phyloP scores from a whole-genome alignment of 306 rosid genomes.

The Carpinus viminea region DNA sequence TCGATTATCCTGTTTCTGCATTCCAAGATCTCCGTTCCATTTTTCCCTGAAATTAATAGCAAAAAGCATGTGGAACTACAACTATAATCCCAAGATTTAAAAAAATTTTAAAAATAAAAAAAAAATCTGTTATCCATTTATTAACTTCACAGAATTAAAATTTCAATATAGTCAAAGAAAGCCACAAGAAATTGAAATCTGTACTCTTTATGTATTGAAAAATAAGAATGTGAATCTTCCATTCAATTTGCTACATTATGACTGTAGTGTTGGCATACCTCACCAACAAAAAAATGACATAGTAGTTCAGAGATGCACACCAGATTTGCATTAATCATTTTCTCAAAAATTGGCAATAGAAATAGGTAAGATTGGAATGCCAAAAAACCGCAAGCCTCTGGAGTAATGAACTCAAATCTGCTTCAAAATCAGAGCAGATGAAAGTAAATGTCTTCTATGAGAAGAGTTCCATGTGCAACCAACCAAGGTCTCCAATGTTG shows the following conservation, averaged over 20 bases:
- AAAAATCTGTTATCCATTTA: not conserved
- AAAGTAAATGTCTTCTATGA: not conserved
- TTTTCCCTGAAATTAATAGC: no score
- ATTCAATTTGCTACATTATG: not conserved
- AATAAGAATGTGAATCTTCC: not conserved
- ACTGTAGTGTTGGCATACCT: no score
- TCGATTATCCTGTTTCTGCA: no score
- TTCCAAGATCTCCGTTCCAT: no score
- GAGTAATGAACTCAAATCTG: not conserved
- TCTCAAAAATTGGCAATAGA: not conserved
- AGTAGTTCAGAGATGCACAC: not conserved
- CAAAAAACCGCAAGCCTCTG: not conserved
- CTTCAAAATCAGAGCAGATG: not conserved
- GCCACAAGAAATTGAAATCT: not conserved
- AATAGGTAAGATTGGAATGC: not conserved
- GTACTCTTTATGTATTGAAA: not conserved
- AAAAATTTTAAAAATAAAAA: no score
- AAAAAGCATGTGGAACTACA: no score
- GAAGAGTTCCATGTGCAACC: not conserved
- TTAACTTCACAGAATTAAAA: not conserved
- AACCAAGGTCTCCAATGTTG: slow-evolving; percentile 7
- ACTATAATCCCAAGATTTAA: no score
- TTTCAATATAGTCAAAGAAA: not conserved
- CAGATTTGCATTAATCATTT: not conserved
- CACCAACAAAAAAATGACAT: not conserved